These are phyloP conservation scores for Schwanniomyces pseudopolymorphus DNA, from an alignment of 805 yeast genomes.

Conservation along the genomic window DNA sequence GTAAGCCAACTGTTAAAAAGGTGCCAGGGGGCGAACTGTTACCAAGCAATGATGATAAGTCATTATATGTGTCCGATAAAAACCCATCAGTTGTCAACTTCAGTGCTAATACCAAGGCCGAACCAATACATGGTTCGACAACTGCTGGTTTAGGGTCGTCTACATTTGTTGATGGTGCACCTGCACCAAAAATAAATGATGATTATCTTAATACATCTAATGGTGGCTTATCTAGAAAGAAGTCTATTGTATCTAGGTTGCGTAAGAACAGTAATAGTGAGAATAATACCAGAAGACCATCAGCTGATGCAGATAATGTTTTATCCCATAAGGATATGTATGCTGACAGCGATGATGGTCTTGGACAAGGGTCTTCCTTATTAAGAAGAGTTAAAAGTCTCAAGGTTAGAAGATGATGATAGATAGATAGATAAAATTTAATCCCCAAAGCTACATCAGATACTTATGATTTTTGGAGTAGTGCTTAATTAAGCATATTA, in stretches of 20 bases:
- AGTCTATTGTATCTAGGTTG: constrained; percentile 74
- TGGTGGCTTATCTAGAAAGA: constrained; percentile 65
- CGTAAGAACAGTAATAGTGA: constrained; percentile 40
- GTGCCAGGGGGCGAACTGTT: constrained; percentile 1
- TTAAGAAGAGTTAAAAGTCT: constrained; percentile 86
- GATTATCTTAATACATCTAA: constrained; percentile 25
- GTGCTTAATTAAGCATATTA: not conserved
- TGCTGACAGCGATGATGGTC: constrained; percentile 10
- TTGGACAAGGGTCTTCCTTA: constrained; percentile 50
- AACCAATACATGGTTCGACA: constrained; percentile 79
- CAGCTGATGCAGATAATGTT: constrained; percentile 7
- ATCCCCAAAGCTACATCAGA: not conserved
- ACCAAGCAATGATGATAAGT: constrained; percentile 12
- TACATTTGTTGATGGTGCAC: constrained; percentile 94
- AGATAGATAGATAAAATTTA: not conserved
- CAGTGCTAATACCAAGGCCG: constrained; percentile 67
- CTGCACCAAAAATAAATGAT: constrained; percentile 59
- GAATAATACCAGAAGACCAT: constrained; percentile 24
- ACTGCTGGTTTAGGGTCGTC: constrained; percentile 90
- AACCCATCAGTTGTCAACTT: constrained; percentile 59
- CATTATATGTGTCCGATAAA: constrained; percentile 43
- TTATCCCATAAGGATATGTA: constrained; percentile 12
- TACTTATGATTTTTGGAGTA: not conserved
- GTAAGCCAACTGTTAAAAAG: constrained; percentile 9
- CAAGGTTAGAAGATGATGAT: constrained; percentile 62